These are phyloP conservation scores for Canna indica DNA, from an alignment of 176 grass and related monocot species.

Conservation along the genomic window DNA sequence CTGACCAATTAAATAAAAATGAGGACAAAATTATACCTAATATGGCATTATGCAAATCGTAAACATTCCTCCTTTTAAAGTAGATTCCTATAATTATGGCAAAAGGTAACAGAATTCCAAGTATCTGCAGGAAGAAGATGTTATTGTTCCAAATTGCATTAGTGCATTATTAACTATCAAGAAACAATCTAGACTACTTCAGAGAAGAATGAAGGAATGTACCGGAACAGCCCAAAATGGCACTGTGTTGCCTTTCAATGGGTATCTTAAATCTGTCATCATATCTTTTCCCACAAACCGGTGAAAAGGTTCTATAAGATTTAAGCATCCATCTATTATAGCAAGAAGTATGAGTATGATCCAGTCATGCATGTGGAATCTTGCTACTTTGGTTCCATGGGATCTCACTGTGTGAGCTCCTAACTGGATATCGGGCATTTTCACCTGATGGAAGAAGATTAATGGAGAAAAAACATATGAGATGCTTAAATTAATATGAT, in stretches of 20 bases:
- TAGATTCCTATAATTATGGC: constrained; percentile 8
- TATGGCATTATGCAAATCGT: constrained; percentile 14
- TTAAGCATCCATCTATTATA: constrained; percentile 3
- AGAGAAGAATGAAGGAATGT: not conserved
- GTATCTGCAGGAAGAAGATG: not conserved
- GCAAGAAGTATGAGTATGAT: constrained; percentile 7
- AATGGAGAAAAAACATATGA: not conserved
- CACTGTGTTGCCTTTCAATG: constrained; percentile 10
- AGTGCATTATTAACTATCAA: not conserved
- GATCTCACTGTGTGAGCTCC: constrained; percentile 3
- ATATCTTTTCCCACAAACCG: constrained; percentile 14
- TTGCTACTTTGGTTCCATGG: constrained; percentile 6
- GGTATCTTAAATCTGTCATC: constrained; percentile 10
- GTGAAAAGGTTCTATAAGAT: constrained; percentile 14
- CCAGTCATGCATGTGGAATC: constrained; percentile 16
- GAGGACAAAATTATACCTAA: constrained; percentile 2
- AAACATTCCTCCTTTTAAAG: constrained; percentile 10
- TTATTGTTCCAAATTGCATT: not conserved
- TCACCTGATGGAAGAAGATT: not conserved
- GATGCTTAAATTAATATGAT: not conserved
- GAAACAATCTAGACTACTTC: not conserved
- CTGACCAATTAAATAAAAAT: not conserved
- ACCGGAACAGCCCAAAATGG: constrained; percentile 14
- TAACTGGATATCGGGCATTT: constrained; percentile 12
- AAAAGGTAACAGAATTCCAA: constrained; percentile 5